phyloP scores from a whole-genome alignment of 768 basidiomycete species.

The Coprinellus micaceus region DNA sequence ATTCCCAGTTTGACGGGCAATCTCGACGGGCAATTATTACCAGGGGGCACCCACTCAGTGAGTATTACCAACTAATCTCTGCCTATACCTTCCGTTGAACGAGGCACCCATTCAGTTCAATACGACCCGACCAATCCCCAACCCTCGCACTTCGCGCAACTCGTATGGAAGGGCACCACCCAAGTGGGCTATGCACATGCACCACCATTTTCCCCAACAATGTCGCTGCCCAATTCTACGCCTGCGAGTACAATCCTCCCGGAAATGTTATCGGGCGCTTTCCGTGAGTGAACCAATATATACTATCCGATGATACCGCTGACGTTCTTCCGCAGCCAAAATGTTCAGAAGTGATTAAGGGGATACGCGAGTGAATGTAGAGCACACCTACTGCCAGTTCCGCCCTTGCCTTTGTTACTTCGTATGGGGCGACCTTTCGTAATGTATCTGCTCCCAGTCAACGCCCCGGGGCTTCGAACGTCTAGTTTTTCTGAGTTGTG shows the following conservation, averaged over 20 bases:
- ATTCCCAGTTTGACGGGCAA: too few relatives aligned
- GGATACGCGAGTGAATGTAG: too few relatives aligned
- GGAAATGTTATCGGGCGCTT: constrained; percentile 67
- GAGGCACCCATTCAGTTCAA: too few relatives aligned
- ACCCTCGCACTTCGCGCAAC: constrained; percentile 70
- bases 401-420: too few relatives aligned
- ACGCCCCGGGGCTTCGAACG: too few relatives aligned
- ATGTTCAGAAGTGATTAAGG: constrained; percentile 21
- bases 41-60: background rate
- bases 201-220: too few relatives aligned
- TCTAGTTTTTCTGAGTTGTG: too few relatives aligned
- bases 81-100: too few relatives aligned
- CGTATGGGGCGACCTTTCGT: too few relatives aligned
- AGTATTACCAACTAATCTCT: background rate
- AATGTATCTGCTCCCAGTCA: too few relatives aligned
- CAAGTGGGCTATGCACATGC: constrained; percentile 70
- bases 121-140: constrained; percentile 56
- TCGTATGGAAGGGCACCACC: constrained; percentile 68
- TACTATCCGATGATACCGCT: background rate
- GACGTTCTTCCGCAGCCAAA: constrained; percentile 28
- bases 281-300: constrained; percentile 40
- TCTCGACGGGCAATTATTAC: too few relatives aligned
- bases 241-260: constrained; percentile 63
- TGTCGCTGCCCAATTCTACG: constrained; percentile 50
- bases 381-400: too few relatives aligned